These are phyloP conservation scores for Fraxinus floribunda DNA, from an alignment of 305 asterid genomes.

Conservation along the genomic window DNA sequence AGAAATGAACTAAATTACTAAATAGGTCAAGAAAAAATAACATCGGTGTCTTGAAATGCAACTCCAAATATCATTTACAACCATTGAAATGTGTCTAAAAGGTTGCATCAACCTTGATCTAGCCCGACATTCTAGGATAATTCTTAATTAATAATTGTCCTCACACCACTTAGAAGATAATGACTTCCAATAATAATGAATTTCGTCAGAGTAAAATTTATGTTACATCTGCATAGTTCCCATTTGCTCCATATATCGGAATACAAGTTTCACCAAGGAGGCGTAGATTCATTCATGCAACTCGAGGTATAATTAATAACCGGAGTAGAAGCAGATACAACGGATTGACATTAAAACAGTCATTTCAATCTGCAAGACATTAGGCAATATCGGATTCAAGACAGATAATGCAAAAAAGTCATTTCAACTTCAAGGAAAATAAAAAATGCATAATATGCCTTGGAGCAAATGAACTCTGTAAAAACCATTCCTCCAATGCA, in stretches of 20 bases:
- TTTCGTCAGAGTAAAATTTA: background rate
- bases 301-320: background rate
- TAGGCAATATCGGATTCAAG: background rate
- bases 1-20: background rate
- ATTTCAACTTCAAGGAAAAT: background rate
- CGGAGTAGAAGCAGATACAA: background rate
- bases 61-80: background rate
- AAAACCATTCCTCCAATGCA: constrained; percentile 36
- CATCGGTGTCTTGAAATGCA: background rate
- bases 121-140: background rate
- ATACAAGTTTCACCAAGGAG: background rate
- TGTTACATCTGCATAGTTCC: background rate
- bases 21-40: background rate
- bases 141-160: background rate
- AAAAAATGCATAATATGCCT: constrained; percentile 5
- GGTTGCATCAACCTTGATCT: background rate
- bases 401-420: background rate
- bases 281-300: background rate
- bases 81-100: background rate
- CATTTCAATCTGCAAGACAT: background rate
- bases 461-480: constrained; percentile 8
- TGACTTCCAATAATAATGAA: background rate
- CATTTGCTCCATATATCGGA: background rate
- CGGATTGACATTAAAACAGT: background rate
- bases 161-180: background rate